Evolutionary conservation across 1,139 yeast genomes (phyloP).

Genomic region (Suhomyces bokatorum): DNA sequence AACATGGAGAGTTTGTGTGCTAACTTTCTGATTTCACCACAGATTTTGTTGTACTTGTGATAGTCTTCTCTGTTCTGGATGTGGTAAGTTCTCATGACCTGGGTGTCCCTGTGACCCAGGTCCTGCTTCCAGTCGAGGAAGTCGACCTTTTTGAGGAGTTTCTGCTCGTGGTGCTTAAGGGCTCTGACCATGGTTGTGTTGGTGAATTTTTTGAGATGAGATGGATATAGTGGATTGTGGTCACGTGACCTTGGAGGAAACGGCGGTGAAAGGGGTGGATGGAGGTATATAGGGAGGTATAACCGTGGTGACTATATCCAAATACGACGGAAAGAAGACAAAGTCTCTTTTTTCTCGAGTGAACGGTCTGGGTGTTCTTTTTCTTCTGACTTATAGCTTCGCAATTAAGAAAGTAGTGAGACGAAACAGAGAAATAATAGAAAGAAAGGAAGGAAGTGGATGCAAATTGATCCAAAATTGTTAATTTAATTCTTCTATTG

Average conservation of each 20-base stretch:
- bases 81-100: slow-evolving; percentile 92
- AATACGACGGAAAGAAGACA: no score
- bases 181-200: slow-evolving; percentile 70
- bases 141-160: slow-evolving; percentile 91
- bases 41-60: slow-evolving; percentile 85
- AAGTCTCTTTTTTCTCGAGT: no score
- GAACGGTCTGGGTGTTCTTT: no score
- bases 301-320: neutral
- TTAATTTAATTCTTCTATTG: no score
- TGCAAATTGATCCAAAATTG: no score
- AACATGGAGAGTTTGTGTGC: slow-evolving; percentile 83
- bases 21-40: slow-evolving; percentile 86
- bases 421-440: no score
- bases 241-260: neutral
- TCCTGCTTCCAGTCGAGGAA: slow-evolving; percentile 98
- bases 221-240: neutral
- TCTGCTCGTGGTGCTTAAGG: slow-evolving; percentile 92
- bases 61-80: slow-evolving; percentile 94
- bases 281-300: neutral
- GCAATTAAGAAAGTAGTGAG: no score
- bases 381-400: no score
- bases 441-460: no score
- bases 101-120: slow-evolving; percentile 90
- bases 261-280: neutral
- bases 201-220: slow-evolving; percentile 11